Base-by-base conservation (phyloP, 192 early-diverging fungal genomes). In the Spizellomyces punctatus region DNA sequence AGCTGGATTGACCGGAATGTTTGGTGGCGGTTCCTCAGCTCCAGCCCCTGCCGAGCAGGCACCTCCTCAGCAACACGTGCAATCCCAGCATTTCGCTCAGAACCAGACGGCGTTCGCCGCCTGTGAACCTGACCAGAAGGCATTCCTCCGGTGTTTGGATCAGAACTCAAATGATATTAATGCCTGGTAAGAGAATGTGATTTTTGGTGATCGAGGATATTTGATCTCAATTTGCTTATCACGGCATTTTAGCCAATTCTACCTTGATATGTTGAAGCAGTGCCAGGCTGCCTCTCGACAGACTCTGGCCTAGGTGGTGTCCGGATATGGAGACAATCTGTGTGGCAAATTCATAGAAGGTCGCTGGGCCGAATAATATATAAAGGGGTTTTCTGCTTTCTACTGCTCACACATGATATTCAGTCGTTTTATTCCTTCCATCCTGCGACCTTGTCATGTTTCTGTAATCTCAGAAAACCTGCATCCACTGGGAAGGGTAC, bases 251-350 rank as follows among this genome's bases (percentile, higher is more conserved):
- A 71, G 79, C 84, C 90, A 94, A 82, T 94, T 91, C 86, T 94
- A 94, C 79, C 79, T 95, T 47, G 94, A 98, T 72, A 85, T 90
- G 81, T 88, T 98, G 64, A 95, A 95, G 88, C 83, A 90, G 61
- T 98, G 95, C 85, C 93, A 93, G 73, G 48, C 77, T 21, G 10
- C 74, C 50, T 5, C 47, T 16, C 60, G 50, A 41, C 57, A 46
- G 58, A 65, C 16, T 41, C 59, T 61, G 27, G 27, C 27, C 27
- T 36, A 36, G 3, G 3, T 36, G 27, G 27, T 36, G 27, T 36
- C 27, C 27, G 27, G 27, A 36, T 36, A 36, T 2, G 27, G 27
- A 36, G 27, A 36, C 27, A 36, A 36, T 36, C 27, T 36, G 27
- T 36, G 27, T 36, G 3, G 0, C 27, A 36, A 36, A 36, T 36